These are phyloP conservation scores for Cicer pinnatifidum DNA, from an alignment of 306 rosid species.

Conservation along the genomic window DNA sequence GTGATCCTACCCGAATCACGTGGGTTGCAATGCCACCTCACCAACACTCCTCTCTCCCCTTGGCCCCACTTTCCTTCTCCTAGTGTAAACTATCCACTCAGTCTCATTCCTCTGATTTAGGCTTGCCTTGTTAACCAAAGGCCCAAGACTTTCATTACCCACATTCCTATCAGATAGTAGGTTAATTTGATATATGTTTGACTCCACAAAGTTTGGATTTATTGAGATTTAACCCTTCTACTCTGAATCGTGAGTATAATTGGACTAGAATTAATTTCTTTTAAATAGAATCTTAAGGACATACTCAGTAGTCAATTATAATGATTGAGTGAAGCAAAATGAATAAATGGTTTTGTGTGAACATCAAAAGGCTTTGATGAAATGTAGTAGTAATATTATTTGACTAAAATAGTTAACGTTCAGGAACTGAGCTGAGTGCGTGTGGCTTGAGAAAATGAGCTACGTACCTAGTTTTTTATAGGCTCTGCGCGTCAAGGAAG, in stretches of 20 bases:
- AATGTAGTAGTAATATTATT: not conserved
- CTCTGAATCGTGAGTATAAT: not conserved
- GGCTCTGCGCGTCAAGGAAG: not conserved
- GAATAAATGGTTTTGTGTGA: not conserved
- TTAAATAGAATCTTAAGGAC: not conserved
- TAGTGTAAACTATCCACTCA: too few species aligned
- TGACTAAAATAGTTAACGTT: conserved; percentile 1
- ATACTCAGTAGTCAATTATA: conserved; percentile 1
- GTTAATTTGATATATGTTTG: conserved; percentile 14
- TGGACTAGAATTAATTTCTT: not conserved
- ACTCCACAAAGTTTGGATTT: conserved; percentile 26
- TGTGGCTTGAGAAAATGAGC: conserved; percentile 30
- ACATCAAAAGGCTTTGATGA: not conserved
- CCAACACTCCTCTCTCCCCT: too few species aligned
- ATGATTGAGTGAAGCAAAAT: conserved; percentile 24
- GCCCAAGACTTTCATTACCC: too few species aligned
- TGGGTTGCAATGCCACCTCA: too few species aligned
- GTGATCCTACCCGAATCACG: too few species aligned
- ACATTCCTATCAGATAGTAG: too few species aligned
- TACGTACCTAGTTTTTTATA: conserved; percentile 1
- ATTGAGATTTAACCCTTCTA: not conserved
- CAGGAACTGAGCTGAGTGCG: conserved; percentile 20
- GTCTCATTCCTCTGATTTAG: too few species aligned
- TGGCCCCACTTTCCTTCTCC: too few species aligned
- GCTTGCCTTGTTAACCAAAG: too few species aligned